phyloP scores from a whole-genome alignment of 768 basidiomycete genomes.

The Xanthoconium stramineum region DNA sequence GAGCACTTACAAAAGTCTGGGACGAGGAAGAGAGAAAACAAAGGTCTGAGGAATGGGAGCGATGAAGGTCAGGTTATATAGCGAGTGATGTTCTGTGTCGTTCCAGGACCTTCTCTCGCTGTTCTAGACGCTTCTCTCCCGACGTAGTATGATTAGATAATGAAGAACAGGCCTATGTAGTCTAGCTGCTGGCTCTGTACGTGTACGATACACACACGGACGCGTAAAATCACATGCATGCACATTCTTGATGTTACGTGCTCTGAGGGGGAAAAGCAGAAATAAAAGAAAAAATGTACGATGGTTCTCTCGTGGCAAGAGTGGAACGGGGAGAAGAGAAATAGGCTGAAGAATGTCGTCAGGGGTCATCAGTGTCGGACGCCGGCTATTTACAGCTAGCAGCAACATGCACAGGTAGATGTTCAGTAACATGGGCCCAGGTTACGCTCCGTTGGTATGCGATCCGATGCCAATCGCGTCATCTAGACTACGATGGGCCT shows the following conservation, averaged over 20 bases:
- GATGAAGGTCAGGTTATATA: conserved; percentile 27
- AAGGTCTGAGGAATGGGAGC: conserved; percentile 9
- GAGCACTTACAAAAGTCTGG: conserved; percentile 18
- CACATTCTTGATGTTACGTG: conserved; percentile 24
- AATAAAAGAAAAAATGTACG: conserved; percentile 11
- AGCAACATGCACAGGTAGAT: conserved; percentile 15
- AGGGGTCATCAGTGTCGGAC: conserved; percentile 27
- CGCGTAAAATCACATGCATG: conserved; percentile 27
- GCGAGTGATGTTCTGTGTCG: conserved; percentile 22
- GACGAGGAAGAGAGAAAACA: conserved; percentile 8
- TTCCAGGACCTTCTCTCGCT: conserved; percentile 33
- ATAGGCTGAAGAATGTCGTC: conserved; percentile 27
- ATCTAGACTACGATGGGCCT: conserved; percentile 82
- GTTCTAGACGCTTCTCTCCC: conserved; percentile 34
- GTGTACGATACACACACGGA: conserved; percentile 22
- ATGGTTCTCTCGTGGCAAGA: conserved; percentile 19
- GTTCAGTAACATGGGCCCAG: conserved; percentile 10
- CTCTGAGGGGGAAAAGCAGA: conserved; percentile 13
- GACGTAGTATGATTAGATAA: conserved; percentile 35
- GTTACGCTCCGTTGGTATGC: conserved; percentile 30
- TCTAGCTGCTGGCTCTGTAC: conserved; percentile 15
- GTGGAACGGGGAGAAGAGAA: conserved; percentile 10
- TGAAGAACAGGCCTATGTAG: background rate
- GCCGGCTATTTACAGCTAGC: conserved; percentile 24
- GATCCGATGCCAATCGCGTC: conserved; percentile 38